Base-by-base conservation (phyloP, 2,329 filamentous ascomycete genomes). In the Chaetomium olivaceum region DNA sequence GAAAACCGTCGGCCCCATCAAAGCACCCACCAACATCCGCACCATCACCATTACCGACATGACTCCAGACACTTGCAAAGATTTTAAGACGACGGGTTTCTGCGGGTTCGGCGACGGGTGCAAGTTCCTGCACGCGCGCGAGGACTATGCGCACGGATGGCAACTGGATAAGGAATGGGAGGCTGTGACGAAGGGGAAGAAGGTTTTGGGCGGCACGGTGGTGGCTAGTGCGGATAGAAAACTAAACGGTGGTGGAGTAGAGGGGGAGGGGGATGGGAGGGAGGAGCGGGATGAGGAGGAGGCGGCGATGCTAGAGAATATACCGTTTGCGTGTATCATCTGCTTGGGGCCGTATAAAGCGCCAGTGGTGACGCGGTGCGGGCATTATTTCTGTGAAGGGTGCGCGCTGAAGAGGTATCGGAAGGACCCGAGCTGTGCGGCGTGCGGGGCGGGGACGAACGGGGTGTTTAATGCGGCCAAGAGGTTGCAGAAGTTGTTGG, bases 161-260 rank as follows among this genome's bases (percentile, higher is more conserved):
- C 92, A 98, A 76, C 83, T 99, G 4, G 95, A 99, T 77, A 85
- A 86, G 61, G 94, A 98, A 58, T 99, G 95, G 95, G 95, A 99
- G 75, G 89, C 87, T 43, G 87, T 89, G 2, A 91, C 88, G 7
- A 93, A 91, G 73, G 90, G 85, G 58, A 89, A 87, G 76, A 89
- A 87, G 74, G 82, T 85, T 54, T 71, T 85, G 0, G 81, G 79
- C 5, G 89, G 88, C 7, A 91, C 86, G 2, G 78, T 87, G 0
- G 81, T 90, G 2, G 85, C 87, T 29, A 87, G 83, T 61, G 86
- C 86, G 3, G 85, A 87, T 70, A 80, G 83, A 16, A 74, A 71
- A 11, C 71, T 68, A 6, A 29, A 29, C 27, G 27, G 27, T 6
- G 27, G 27, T 6, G 27, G 27, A 6, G 27, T 29, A 5, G 71